Conservation (phyloP, 306 rosid species). For the Oxytropis ochrocephala region DNA sequence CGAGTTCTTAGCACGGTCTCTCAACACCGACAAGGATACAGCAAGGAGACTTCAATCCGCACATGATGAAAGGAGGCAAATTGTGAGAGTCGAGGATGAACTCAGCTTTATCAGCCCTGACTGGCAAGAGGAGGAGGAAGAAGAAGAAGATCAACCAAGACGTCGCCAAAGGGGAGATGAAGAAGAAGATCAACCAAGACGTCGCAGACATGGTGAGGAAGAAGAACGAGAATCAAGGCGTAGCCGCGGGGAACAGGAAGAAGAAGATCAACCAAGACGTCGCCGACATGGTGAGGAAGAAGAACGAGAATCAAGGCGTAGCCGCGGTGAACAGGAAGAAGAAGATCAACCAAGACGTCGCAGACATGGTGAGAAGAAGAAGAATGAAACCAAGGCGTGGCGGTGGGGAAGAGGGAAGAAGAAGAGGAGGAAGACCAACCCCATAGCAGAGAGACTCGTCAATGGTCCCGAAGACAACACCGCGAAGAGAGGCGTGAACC, state of each 20-base stretch:
- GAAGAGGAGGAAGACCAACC: neutral
- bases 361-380: neutral
- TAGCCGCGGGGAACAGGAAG: neutral
- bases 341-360: neutral
- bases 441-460: neutral
- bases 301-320: neutral
- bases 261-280: neutral
- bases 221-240: neutral
- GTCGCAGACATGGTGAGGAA: neutral
- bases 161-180: neutral
- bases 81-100: conserved; percentile 29
- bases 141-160: neutral
- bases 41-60: conserved; percentile 29
- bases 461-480: neutral
- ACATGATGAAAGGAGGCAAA: conserved; percentile 18
- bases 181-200: neutral
- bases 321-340: neutral
- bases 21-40: conserved; percentile 23
- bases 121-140: neutral
- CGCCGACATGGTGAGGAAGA: neutral
- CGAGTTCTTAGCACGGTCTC: conserved; percentile 28
- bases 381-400: neutral
- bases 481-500: neutral
- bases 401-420: neutral
- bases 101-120: conserved; percentile 38